Conservation (phyloP, 1,284 basidiomycete genomes). For the Cutaneotrichosporon daszewskae region DNA sequence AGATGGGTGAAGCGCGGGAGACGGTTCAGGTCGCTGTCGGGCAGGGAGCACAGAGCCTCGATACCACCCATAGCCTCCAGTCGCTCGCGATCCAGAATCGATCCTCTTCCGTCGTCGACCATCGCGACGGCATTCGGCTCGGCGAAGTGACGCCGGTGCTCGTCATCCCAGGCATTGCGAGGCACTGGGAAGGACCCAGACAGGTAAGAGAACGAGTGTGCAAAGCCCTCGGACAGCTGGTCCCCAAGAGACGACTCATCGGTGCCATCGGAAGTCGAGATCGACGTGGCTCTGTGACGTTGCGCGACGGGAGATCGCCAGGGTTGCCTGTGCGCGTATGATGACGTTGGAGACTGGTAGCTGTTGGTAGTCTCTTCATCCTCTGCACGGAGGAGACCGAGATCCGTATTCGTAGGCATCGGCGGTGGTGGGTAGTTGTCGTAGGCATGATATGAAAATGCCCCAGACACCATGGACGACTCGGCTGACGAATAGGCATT, state of each 20-base stretch:
- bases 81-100: constrained; percentile 32
- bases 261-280: constrained; percentile 21
- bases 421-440: constrained; percentile 32
- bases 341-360: constrained; percentile 5
- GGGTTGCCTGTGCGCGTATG: constrained; percentile 5
- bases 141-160: constrained; percentile 2
- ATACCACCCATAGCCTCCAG: constrained; percentile 41
- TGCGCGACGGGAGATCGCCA: constrained; percentile 15
- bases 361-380: constrained; percentile 1
- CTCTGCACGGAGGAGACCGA: constrained; percentile 7
- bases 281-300: constrained; percentile 34
- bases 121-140: constrained; percentile 37
- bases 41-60: constrained; percentile 19
- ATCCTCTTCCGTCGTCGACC: constrained; percentile 41
- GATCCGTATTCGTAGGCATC: constrained; percentile 21
- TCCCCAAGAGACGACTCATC: constrained; percentile 8
- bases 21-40: constrained; percentile 14
- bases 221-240: constrained; percentile 11
- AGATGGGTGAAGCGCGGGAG: constrained; percentile 77
- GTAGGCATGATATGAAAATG: constrained; percentile 36
- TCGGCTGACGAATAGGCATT: constrained; percentile 44
- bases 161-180: constrained; percentile 21
- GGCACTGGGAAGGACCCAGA: constrained; percentile 7
- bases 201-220: constrained; percentile 16
- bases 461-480: constrained; percentile 36